These are phyloP conservation scores for Penicillium lividum DNA, from an alignment of 495 filamentous ascomycete genomes.

Conservation along the genomic window DNA sequence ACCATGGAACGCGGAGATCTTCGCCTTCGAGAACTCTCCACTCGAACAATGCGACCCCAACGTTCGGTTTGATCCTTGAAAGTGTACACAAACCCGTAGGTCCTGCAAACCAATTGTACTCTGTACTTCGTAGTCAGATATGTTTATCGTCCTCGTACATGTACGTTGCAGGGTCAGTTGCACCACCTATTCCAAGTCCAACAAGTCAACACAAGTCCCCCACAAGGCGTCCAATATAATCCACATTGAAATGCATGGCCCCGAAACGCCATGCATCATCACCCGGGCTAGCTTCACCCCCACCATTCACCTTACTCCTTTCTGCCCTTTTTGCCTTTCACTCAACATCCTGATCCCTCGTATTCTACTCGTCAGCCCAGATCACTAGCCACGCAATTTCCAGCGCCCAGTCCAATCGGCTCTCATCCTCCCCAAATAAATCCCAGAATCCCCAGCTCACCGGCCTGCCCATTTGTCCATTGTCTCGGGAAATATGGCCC, in stretches of 20 bases:
- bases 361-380: constrained; percentile 2
- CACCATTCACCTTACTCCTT: constrained; percentile 5
- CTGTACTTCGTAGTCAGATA: background rate
- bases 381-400: constrained; percentile 7
- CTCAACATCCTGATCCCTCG: background rate
- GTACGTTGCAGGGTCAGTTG: background rate
- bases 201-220: background rate
- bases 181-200: constrained; percentile 3
- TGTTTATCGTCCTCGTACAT: constrained; percentile 7
- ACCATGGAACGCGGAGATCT: constrained; percentile 10
- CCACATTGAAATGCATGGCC: background rate
- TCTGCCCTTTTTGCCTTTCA: background rate
- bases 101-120: background rate
- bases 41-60: background rate
- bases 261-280: constrained; percentile 7
- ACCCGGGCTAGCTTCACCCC: background rate
- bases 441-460: background rate
- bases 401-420: constrained; percentile 9
- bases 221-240: background rate
- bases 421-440: background rate
- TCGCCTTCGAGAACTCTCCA: constrained; percentile 7
- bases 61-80: background rate
- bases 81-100: background rate
- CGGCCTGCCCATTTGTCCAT: constrained; percentile 1
- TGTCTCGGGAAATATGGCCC: constrained; percentile 1